Conservation (phyloP, 768 basidiomycete genomes). For the Boletus patriciae region DNA sequence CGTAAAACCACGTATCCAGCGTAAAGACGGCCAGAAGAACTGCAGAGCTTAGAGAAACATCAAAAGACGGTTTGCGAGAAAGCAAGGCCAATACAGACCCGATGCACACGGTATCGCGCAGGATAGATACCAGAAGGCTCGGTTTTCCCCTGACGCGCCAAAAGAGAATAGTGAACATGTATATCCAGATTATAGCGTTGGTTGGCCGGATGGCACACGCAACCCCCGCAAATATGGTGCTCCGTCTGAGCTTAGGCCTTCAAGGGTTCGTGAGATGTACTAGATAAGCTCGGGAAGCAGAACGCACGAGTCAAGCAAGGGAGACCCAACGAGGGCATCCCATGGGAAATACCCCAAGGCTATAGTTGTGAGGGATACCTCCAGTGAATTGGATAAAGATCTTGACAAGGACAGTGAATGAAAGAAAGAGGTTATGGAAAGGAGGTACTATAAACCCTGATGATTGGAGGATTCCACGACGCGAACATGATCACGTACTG, state of each 20-base stretch:
- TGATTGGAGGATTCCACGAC: not conserved
- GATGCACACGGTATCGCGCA: conserved; percentile 40
- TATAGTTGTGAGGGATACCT: conserved; percentile 79
- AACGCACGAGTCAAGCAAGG: conserved; percentile 22
- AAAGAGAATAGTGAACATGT: conserved; percentile 58
- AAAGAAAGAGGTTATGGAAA: conserved; percentile 87
- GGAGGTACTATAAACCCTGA: conserved; percentile 52
- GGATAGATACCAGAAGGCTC: conserved; percentile 32
- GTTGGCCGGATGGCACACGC: conserved; percentile 88
- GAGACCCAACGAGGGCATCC: conserved; percentile 41
- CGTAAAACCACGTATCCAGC: conserved; percentile 74
- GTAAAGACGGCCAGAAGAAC: conserved; percentile 35
- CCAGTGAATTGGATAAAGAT: conserved; percentile 89
- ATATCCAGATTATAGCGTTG: conserved; percentile 83
- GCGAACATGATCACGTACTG: conserved; percentile 50
- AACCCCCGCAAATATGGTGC: conserved; percentile 65
- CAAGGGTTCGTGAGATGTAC: conserved; percentile 33
- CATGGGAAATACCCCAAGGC: conserved; percentile 82
- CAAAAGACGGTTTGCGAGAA: conserved; percentile 5
- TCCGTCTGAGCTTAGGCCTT: conserved; percentile 33
- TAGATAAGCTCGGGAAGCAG: not conserved
- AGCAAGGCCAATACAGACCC: conserved; percentile 43
- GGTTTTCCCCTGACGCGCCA: conserved; percentile 48
- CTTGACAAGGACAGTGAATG: conserved; percentile 81
- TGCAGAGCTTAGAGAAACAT: conserved; percentile 18